These are phyloP conservation scores for Plenodomus lindquistii DNA, from an alignment of 2,329 filamentous ascomycete species.

Conservation along the genomic window DNA sequence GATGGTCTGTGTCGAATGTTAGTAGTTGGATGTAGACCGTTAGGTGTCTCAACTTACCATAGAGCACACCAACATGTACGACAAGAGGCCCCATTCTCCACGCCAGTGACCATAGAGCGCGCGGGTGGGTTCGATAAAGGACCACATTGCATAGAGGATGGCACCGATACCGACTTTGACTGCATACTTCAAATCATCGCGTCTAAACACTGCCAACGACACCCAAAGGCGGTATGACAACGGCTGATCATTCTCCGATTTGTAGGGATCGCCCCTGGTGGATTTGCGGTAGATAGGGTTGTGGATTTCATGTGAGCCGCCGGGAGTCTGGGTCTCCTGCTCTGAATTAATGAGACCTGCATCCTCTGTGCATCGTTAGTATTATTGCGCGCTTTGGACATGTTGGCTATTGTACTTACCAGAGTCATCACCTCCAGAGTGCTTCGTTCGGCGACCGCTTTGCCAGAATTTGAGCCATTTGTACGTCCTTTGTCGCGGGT, in stretches of 20 bases:
- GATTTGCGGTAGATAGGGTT: slow-evolving; percentile 38
- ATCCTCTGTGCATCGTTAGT: slow-evolving; percentile 23
- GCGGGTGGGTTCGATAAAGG: slow-evolving; percentile 78
- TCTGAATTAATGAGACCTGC: slow-evolving; percentile 30
- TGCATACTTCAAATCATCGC: slow-evolving; percentile 75
- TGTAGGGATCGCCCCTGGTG: slow-evolving; percentile 32
- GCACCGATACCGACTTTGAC: slow-evolving; percentile 93
- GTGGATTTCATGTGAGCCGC: slow-evolving; percentile 41
- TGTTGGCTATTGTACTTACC: not conserved
- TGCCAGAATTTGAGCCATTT: slow-evolving; percentile 84
- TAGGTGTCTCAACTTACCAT: slow-evolving; percentile 58
- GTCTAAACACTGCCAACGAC: slow-evolving; percentile 59
- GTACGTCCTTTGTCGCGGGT: slow-evolving; percentile 70
- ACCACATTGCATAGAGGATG: slow-evolving; percentile 83
- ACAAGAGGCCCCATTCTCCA: slow-evolving; percentile 94
- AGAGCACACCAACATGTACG: slow-evolving; percentile 96
- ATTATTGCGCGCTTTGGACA: slow-evolving; percentile 19
- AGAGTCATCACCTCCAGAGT: slow-evolving; percentile 16
- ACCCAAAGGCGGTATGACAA: slow-evolving; percentile 58
- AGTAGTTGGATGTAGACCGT: not conserved
- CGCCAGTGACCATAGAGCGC: slow-evolving; percentile 85
- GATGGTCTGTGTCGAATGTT: slow-evolving; percentile 63
- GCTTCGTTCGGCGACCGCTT: slow-evolving; percentile 20
- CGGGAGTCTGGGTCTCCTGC: slow-evolving; percentile 29
- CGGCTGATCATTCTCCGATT: slow-evolving; percentile 33